Base-by-base conservation (phyloP, 1,139 yeast species). In the Nadsonia starkeyi-henricii region DNA sequence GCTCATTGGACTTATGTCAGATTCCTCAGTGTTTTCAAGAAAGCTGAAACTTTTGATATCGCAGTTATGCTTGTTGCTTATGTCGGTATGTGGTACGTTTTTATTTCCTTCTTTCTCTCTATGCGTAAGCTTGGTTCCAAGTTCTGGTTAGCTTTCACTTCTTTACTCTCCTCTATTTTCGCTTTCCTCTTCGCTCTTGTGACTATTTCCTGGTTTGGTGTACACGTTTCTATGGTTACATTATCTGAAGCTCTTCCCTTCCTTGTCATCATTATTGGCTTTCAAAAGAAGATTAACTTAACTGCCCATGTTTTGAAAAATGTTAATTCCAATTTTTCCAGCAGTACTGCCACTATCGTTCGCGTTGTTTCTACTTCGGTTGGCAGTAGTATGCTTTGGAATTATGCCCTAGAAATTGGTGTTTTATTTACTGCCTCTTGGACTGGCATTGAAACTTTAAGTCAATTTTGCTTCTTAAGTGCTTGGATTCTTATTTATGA, bases 161-260 rank as follows among this genome's bases (percentile, higher is more conserved):
- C 95, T 9, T 64, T 91, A 46, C 70, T 84, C 39, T 81, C 93
- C 19, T 85, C 96, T 2, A 77, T 84, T 37, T 84, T 86, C 68
- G 95, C 96, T 9, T 84, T 91, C 60, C 71, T 89, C 55, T 77
- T 85, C 58, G 96, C 96, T 2, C 72, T 86, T 56, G 77, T 81
- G 54, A 74, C 88, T 30, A 77, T 86, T 33, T 63, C 65, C 44
- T 57, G 58, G 46, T 50, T 66, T 45, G 70, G 71, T 18, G 62
- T 67, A n/a, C 62, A 64, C 39, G 83, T 91, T 39, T 79, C 95
- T 5, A 72, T 86, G 51, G 69, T 85, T 52, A 79, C 88, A 53
- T 72, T 91, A 57, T 78, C 91, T 48, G 97, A 91, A 69, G 97
- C 97, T 13, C 70, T 91, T 47, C 98, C 98, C 23, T 91, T 91